Base-by-base conservation (phyloP, 148 eudicot genomes). In the Gaultheria prostrata region DNA sequence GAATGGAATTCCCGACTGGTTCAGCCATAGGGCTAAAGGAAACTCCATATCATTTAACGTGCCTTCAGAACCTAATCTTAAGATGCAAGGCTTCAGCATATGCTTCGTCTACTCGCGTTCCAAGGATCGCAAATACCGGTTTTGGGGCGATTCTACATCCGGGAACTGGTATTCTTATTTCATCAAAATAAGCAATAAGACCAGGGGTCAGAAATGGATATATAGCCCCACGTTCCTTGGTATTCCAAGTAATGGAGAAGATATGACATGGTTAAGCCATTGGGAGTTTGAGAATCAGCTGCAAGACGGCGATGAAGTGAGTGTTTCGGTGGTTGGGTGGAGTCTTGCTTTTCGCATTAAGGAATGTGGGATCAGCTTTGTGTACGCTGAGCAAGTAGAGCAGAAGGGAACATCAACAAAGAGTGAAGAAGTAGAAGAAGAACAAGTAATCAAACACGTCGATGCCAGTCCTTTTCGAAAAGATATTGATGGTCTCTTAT, bases 211-310 rank as follows among this genome's bases (percentile, higher is more conserved):
- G 57, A 26, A 46, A 54, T 81, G 76, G 76, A 17, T 24, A 11
- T 81, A 81, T 46, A 18, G 76, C 76, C 83, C 83, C 49, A 81
- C 76, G 4, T 43, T 81, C 43, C 15, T 32, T 2, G 76, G 83
- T n/a, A 45, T 70, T 70, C 74, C 74, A 70, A 15, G 24, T 26
- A 24, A 7, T 7, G 56, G 18, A 45, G 50, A 80, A 80, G 75
- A 80, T 46, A 80, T 80, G 75, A 12, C 45, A 45, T 61, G 54
- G 76, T 28, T 80, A 65, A 43, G 83, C 76, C 54, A 80, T 69
- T 80, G 83, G 83, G 15, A 48, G 17, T 15, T 39, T 20, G 12
- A 10, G 57, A 67, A 80, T 67, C 73, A 80, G 83, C 65, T 80
- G 35, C n/a, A 65, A 80, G 56, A 7, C n/a, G 83, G 75, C 7